Evolutionary conservation across 306 rosid genomes (phyloP), one percentile per base, ranked within the genome.

Genomic region (Carpinus viminea): DNA sequence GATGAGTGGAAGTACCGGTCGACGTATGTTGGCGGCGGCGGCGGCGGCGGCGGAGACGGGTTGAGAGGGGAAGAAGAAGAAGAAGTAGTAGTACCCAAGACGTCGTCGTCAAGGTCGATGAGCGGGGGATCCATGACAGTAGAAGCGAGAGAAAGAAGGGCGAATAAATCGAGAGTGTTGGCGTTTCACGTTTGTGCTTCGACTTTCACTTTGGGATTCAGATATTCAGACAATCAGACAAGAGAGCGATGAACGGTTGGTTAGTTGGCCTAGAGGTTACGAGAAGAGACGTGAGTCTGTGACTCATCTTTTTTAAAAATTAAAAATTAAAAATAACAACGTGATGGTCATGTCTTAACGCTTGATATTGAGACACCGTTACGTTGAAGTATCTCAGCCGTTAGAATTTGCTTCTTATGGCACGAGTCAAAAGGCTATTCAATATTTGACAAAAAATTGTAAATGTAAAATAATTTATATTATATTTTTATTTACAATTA

Each of bases 1-100:
- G 82, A 71, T 5, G 86, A 75, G 56, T 59, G 75, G 36, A 76
- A 74, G 20, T 82, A 72, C 46, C 11, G 36, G 18, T 72, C 74
- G 64, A 34, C 45, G 57, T 50, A 73, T 41, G 43, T 18, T 15
- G 71, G 26, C 34, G 64, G 31, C 8, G 21, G 46, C 17, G 50
- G 13, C n/a, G n/a, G n/a, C 31, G 24, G 50, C 8, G 21, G 46
- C 17, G 50, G 13, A 1, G 47, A 5, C 8, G 71, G 70, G 17
- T 16, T 18, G 71, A 11, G 50, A 36, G 16, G 50, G 12, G 47
- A 38, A 7, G 47, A 36, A 38, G 47, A 36, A 38, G 18, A 38
- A 36, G 48, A 34, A 36, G 36, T 59, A 3, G 13, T 48, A 48
- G 52, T 3, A 13, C 13, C 0, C 15, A 48, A 59, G 31, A 59